Percentiles rank a stretch among this genome's conserved stretches.
phyloP scores from a whole-genome alignment of 202 grass and related monocot genomes.

The Miscanthus sacchariflorus region DNA sequence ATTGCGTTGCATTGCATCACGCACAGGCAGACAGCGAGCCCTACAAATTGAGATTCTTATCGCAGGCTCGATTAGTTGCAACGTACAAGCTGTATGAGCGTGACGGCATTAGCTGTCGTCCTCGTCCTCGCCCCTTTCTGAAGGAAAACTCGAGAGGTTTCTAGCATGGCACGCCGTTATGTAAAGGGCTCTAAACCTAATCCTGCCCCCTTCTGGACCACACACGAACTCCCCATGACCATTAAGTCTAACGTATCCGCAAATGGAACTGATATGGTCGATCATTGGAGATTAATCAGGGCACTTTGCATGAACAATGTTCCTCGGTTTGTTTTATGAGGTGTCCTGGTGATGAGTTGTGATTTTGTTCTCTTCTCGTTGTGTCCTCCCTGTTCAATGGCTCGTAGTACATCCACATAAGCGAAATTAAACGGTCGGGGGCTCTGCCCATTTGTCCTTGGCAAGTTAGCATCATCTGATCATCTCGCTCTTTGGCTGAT shows the following conservation, averaged over 20 bases:
- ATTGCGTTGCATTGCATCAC: slow-evolving; percentile 21
- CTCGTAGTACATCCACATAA: not conserved
- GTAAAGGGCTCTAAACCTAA: not conserved
- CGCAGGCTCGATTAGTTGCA: slow-evolving; percentile 42
- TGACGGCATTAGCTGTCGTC: slow-evolving; percentile 39
- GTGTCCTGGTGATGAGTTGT: slow-evolving; percentile 27
- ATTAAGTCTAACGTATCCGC: not conserved
- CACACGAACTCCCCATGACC: not conserved
- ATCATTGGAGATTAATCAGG: not conserved
- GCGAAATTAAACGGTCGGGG: not conserved
- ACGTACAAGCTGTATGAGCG: slow-evolving; percentile 47
- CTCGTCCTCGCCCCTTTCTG: not conserved
- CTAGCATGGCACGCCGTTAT: not conserved
- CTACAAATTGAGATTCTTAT: slow-evolving; percentile 42
- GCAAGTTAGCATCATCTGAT: not conserved
- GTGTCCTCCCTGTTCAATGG: not conserved
- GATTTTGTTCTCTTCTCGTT: slow-evolving; percentile 22
- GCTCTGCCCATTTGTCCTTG: not conserved
- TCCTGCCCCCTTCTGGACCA: not conserved
- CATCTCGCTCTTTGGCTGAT: not conserved
- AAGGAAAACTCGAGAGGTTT: slow-evolving; percentile 36
- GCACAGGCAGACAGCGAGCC: slow-evolving; percentile 2
- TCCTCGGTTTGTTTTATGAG: not conserved
- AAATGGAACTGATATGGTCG: not conserved
- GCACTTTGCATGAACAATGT: not conserved